These are phyloP conservation scores for Saturnispora gosingensis DNA, from an alignment of 805 yeast genomes.

Conservation along the genomic window DNA sequence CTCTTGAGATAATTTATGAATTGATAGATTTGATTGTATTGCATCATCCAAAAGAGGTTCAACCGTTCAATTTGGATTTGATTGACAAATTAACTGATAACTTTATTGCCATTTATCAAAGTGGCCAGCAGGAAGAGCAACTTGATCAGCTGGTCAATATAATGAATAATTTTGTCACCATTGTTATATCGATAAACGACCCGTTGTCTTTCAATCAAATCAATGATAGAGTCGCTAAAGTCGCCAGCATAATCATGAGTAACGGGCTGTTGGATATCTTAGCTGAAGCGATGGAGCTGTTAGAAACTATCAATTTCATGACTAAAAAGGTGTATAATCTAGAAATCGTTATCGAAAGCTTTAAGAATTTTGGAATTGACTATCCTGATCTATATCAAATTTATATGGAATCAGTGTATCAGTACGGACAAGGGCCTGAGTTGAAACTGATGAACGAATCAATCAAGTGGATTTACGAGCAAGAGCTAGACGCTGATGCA, in stretches of 20 bases:
- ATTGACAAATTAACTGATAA: conserved; percentile 59
- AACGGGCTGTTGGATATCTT: conserved; percentile 64
- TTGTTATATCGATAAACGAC: conserved; percentile 72
- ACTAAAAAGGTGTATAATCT: conserved; percentile 34
- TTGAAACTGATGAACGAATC: conserved; percentile 16
- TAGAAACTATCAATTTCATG: conserved; percentile 57
- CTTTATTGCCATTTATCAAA: conserved; percentile 50
- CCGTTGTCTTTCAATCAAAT: conserved; percentile 46
- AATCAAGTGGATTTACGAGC: conserved; percentile 14
- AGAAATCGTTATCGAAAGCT: conserved; percentile 31
- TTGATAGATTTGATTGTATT: conserved; percentile 94
- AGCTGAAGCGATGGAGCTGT: conserved; percentile 65
- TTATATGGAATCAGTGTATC: conserved; percentile 40
- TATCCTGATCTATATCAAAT: conserved; percentile 40
- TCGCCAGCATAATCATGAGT: conserved; percentile 55
- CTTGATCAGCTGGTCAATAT: conserved; percentile 78
- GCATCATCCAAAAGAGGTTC: conserved; percentile 71
- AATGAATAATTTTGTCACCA: conserved; percentile 72
- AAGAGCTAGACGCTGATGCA: conserved; percentile 16
- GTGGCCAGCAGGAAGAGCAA: conserved; percentile 25
- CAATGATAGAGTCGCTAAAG: conserved; percentile 52
- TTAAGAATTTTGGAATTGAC: conserved; percentile 44
- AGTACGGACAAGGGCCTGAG: conserved; percentile 29
- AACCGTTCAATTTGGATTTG: conserved; percentile 79
- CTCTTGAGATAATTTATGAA: conserved; percentile 73